Evolutionary conservation across 257 asterid genomes (phyloP).

Genomic region (Solanum habrochaites): DNA sequence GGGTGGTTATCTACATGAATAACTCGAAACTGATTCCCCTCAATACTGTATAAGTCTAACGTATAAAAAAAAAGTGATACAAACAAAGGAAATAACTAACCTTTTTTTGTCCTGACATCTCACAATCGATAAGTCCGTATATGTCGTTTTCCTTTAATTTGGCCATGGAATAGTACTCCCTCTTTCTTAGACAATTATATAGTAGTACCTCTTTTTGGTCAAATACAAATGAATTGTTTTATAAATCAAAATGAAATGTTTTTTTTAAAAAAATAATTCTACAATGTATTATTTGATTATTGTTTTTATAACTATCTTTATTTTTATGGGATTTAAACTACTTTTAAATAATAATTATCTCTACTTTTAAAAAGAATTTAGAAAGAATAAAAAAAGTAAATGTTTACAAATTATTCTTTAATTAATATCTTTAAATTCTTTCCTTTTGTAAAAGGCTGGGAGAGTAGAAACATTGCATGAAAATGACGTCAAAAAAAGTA

Average conservation of each 20-base stretch:
- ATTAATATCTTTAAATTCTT: too few species aligned
- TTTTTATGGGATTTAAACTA: background rate
- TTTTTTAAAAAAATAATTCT: background rate
- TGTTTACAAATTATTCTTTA: too few species aligned
- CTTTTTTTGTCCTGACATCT: background rate
- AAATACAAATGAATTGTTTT: background rate
- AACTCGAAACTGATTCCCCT: too few species aligned
- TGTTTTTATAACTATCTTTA: background rate
- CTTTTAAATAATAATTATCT: background rate
- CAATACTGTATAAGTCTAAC: accelerated
- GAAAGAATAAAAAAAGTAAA: too few species aligned
- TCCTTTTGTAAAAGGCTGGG: too few species aligned
- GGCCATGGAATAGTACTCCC: too few species aligned
- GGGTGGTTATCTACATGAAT: accelerated
- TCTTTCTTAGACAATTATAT: background rate
- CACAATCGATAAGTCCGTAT: background rate
- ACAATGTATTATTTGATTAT: background rate
- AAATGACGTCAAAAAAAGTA: too few species aligned
- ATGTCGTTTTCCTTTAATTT: too few species aligned
- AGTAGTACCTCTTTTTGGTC: background rate
- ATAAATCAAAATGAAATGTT: too few species aligned
- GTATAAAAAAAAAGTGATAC: too few species aligned
- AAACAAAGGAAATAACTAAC: too few species aligned
- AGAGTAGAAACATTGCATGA: too few species aligned
- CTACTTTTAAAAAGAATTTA: background rate